Evolutionary conservation across 2,329 filamentous ascomycete genomes (phyloP), one percentile per base, ranked within the genome.

Genomic region (Nakataea oryzae): DNA sequence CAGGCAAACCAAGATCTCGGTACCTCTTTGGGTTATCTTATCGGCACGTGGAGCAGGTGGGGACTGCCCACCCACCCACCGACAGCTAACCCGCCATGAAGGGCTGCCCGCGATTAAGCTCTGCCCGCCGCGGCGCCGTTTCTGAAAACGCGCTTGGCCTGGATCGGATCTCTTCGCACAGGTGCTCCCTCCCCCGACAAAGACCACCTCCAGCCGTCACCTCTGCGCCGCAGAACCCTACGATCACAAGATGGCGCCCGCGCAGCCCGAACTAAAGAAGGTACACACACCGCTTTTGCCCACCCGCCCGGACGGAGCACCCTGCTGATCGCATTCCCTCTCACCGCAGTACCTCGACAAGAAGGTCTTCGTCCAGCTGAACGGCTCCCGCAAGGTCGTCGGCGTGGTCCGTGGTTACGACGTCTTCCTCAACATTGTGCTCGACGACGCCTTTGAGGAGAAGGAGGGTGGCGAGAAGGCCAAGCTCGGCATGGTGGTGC

Each of bases 251-350:
- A 99, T 99, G 95, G 91, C 95, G 79, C 93, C 96, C 87, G 93
- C 95, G 75, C 95, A 97, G 79, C 95, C 95, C 71, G 96, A 99
- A 81, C 86, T 99, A 66, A 99, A 97, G 80, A 99, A 97, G 87
- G 95, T 96, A 78, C 12, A 63, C 62, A 13, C 9, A 29, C 8
- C 21, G 32, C 24, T 24, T 54, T 30, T 24, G 14, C 8, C 5
- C 27, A 24, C 24, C 47, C 14, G 11, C 58, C 32, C n/a, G 28
- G 9, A 3, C 57, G n/a, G 12, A 50, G 26, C 57, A n/a, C 58
- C 27, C 8, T 41, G n/a, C 32, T 14, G 2, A 26, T 24, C 9
- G 34, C 58, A 14, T n/a, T n/a, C 32, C 9, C 60, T 54, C 63
- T 65, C 34, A 66, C 65, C 63, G 59, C 70, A 99, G 95, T 99